Percentiles rank a stretch among this genome's conserved stretches.
Conservation (phyloP, 345 rosid genomes). For the rapeseed (Brassica napus) region DNA sequence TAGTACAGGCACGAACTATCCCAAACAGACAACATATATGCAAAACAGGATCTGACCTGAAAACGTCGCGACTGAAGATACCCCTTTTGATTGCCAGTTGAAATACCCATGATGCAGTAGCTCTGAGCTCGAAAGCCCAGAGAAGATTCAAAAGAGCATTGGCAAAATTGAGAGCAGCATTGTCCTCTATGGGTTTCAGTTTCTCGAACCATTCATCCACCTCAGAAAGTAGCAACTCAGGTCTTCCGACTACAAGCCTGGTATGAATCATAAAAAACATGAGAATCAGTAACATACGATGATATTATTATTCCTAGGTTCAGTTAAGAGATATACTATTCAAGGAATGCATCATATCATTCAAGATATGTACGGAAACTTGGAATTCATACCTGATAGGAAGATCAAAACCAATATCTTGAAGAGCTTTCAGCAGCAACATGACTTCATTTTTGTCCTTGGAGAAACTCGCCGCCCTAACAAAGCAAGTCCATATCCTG, state of each 20-base stretch:
- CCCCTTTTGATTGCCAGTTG: constrained; percentile 75
- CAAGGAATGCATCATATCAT: constrained; percentile 9
- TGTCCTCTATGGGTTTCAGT: constrained; percentile 65
- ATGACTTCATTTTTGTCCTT: constrained; percentile 56
- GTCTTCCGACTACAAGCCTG: constrained; percentile 72
- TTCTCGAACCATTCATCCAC: constrained; percentile 67
- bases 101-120: constrained; percentile 91
- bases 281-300: constrained; percentile 9
- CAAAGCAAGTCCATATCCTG: constrained; percentile 93
- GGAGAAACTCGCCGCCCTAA: constrained; percentile 83
- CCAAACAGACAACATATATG: not conserved
- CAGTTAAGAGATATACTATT: not conserved
- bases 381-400: constrained; percentile 63
- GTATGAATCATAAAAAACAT: not conserved
- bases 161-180: constrained; percentile 86
- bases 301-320: not conserved
- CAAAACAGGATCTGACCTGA: constrained; percentile 55
- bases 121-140: constrained; percentile 94
- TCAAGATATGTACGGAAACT: constrained; percentile 4
- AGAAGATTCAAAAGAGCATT: constrained; percentile 83
- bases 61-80: constrained; percentile 69
- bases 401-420: constrained; percentile 73
- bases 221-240: constrained; percentile 60
- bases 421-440: constrained; percentile 64
- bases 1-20: not conserved